Base-by-base conservation (phyloP, 1,284 basidiomycete species). In the Megacollybia platyphylla region DNA sequence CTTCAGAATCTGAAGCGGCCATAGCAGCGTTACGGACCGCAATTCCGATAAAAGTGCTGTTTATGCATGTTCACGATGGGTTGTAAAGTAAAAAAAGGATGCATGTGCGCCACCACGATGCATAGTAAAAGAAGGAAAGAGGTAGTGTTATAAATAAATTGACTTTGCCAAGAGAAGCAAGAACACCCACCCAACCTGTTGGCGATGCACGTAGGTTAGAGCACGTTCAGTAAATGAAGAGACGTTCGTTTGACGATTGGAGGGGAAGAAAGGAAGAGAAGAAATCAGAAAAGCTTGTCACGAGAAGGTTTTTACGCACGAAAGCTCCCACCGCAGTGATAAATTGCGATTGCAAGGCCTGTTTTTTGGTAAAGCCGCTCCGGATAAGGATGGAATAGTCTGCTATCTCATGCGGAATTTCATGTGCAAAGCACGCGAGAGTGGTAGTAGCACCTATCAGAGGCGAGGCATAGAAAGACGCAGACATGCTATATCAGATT, bases 271-370 rank as follows among this genome's bases (percentile, higher is more conserved):
- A 11, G 6, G 31, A 11, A 11, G 31, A 34, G 15, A 11, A 34
- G 15, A 34, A 15, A 11, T 11, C 11, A 34, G 31, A 34, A 34
- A 34, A 11, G 31, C 20, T 24, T 5, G 20, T 15, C 36, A 38
- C 36, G 36, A 18, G 36, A 38, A 38, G 15, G 7, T 34, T 17
- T n/a, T 5, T n/a, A 70, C 84, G 67, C 57, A 90, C 86, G 60
- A 91, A 91, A 29, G 88, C 88, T 43, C 88, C 88, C 44, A 90
- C 71, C 26, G 88, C 88, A 30, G 88, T 92, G 47, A 91, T 59
- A 61, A 90, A 92, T 56, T 92, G 89, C 36, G 83, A 86, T 53
- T 84, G 81, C 87, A 92, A 91, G 2, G 88, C 88, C 59, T 91
- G 86, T 50, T 64, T 69, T 61, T 92, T 92, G 13, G 82, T 86